Percentiles rank a stretch among this genome's conserved stretches.
Evolutionary conservation across 2,329 filamentous ascomycete species (phyloP).

Genomic region (Apiospora koreana): DNA sequence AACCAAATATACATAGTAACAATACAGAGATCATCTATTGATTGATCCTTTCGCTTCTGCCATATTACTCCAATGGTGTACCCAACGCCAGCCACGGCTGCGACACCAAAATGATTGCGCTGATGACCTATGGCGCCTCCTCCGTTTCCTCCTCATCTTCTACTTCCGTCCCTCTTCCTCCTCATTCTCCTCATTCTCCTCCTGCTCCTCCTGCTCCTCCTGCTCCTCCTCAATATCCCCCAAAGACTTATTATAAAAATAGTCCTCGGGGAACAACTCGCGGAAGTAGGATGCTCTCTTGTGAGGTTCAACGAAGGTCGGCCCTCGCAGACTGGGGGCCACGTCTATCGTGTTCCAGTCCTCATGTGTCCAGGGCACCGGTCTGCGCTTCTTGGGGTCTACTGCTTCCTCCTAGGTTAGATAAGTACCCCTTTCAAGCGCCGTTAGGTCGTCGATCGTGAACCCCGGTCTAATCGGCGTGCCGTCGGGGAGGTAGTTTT

Average conservation of each 20-base stretch:
- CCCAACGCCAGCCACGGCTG: neutral
- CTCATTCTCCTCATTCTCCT: neutral
- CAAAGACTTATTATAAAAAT: neutral
- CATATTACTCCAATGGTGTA: neutral
- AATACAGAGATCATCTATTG: neutral
- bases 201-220: neutral
- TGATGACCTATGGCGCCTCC: neutral
- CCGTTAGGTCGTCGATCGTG: neutral
- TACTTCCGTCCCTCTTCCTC: neutral
- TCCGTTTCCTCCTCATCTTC: too few species aligned
- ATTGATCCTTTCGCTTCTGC: neutral
- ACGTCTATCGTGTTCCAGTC: neutral
- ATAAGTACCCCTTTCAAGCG: neutral
- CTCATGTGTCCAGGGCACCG: neutral
- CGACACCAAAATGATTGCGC: neutral
- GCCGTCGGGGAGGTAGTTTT: too few species aligned
- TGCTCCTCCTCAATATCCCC: neutral
- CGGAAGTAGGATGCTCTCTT: neutral
- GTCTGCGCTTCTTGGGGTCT: neutral
- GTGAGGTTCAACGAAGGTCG: neutral
- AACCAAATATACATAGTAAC: neutral
- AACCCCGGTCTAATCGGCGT: neutral
- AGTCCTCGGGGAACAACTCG: neutral
- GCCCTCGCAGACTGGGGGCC: neutral
- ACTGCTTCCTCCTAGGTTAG: neutral